These are phyloP conservation scores for Bacterosira constricta DNA, from an alignment of 108 stramenopile genomes.

Conservation along the genomic window DNA sequence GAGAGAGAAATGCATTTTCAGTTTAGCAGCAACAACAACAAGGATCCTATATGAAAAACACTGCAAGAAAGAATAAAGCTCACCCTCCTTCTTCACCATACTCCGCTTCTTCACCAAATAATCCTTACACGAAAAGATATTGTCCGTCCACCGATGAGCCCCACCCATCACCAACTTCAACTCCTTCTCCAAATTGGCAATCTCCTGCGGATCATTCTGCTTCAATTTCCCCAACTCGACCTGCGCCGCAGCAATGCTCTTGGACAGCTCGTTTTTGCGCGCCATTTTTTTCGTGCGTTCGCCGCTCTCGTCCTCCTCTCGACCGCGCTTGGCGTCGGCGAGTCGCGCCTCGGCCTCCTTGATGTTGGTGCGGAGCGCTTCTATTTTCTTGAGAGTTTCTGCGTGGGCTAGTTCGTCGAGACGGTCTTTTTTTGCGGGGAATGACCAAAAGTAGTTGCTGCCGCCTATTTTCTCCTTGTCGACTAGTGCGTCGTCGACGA, in stretches of 20 bases:
- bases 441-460: slow-evolving; percentile 91
- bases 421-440: slow-evolving; percentile 88
- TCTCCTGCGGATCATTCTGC: slow-evolving; percentile 90
- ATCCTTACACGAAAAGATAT: slow-evolving; percentile 79
- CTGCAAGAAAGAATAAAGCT: not conserved
- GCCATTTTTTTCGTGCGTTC: slow-evolving; percentile 70
- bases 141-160: slow-evolving; percentile 94
- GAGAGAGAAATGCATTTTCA: not conserved
- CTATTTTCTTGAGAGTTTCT: slow-evolving; percentile 54
- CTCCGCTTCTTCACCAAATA: slow-evolving; percentile 93
- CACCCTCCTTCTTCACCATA: slow-evolving; percentile 78
- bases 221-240: slow-evolving; percentile 68
- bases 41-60: no score
- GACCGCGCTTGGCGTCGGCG: slow-evolving; percentile 86
- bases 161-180: slow-evolving; percentile 67
- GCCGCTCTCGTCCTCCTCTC: slow-evolving; percentile 14
- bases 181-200: slow-evolving; percentile 81
- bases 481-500: slow-evolving; percentile 88
- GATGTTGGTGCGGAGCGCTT: slow-evolving; percentile 43
- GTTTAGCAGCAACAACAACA: not conserved
- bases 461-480: slow-evolving; percentile 94
- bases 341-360: slow-evolving; percentile 65
- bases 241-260: slow-evolving; percentile 32
- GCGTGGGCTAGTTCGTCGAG: slow-evolving; percentile 66
- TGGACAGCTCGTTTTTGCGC: slow-evolving; percentile 52